Percentiles rank a stretch among this genome's conserved stretches.
Evolutionary conservation across 768 basidiomycete genomes (phyloP).

Genomic region (Gymnopilus dilepis): DNA sequence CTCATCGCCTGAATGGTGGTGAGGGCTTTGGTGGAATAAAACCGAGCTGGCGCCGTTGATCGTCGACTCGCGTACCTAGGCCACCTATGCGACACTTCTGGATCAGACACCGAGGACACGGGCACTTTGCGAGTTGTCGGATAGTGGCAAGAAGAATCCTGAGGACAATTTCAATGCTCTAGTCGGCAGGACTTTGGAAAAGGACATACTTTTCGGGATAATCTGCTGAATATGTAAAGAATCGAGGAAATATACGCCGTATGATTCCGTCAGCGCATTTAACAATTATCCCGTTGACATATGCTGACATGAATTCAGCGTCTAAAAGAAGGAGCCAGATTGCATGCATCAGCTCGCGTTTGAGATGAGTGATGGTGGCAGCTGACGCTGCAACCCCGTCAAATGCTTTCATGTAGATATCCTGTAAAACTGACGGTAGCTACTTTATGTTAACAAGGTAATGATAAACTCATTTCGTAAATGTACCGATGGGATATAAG

Average conservation of each 20-base stretch:
- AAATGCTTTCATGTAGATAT: slow-evolving; percentile 13
- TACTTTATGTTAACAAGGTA: too few species aligned
- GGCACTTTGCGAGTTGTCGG: slow-evolving; percentile 1
- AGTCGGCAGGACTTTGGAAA: background rate
- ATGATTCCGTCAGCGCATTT: slow-evolving; percentile 31
- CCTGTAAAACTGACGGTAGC: too few species aligned
- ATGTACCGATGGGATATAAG: background rate
- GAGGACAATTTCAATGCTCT: background rate
- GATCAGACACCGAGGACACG: slow-evolving; percentile 18
- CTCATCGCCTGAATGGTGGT: too few species aligned
- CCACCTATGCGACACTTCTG: slow-evolving; percentile 22
- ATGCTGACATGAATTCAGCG: slow-evolving; percentile 36
- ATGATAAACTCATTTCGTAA: too few species aligned
- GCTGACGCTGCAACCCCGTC: background rate
- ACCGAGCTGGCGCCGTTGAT: slow-evolving; percentile 12
- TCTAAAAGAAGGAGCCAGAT: slow-evolving; percentile 39
- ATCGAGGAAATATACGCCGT: slow-evolving; percentile 33
- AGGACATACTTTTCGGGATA: slow-evolving; percentile 41
- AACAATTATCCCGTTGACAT: slow-evolving; percentile 35
- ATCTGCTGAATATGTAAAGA: slow-evolving; percentile 41
- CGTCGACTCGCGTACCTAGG: slow-evolving; percentile 25
- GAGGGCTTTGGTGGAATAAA: too few species aligned
- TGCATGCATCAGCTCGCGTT: slow-evolving; percentile 39
- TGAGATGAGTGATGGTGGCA: slow-evolving; percentile 29
- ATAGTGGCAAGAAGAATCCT: slow-evolving; percentile 19